phyloP scores from a whole-genome alignment of 1,139 yeast genomes.

The Spathaspora sp. region DNA sequence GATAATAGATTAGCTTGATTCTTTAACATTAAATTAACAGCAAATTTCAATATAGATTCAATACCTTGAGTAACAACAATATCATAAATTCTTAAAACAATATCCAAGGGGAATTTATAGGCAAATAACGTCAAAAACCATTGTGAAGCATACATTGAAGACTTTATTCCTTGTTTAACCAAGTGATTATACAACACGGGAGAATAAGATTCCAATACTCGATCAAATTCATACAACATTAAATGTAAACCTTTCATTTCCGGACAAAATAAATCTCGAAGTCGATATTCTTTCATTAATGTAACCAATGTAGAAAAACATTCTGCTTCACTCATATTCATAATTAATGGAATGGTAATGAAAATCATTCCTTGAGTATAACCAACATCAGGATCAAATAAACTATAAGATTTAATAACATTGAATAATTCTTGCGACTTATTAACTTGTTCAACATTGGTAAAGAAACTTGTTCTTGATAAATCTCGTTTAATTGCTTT shows the following conservation, averaged over 20 bases:
- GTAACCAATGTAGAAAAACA: slow-evolving; percentile 79
- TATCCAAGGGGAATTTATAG: slow-evolving; percentile 83
- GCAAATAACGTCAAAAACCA: slow-evolving; percentile 96
- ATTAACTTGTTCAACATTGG: slow-evolving; percentile 53
- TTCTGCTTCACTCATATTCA: slow-evolving; percentile 82
- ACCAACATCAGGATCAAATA: slow-evolving; percentile 91
- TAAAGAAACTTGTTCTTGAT: slow-evolving; percentile 78
- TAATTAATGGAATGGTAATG: slow-evolving; percentile 76
- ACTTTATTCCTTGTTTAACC: slow-evolving; percentile 77
- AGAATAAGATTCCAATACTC: slow-evolving; percentile 66
- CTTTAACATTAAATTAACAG: slow-evolving; percentile 70
- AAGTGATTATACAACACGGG: slow-evolving; percentile 76
- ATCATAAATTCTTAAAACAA: slow-evolving; percentile 82
- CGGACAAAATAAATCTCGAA: slow-evolving; percentile 75
- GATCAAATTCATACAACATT: slow-evolving; percentile 83
- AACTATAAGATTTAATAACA: slow-evolving; percentile 79
- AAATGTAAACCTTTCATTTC: slow-evolving; percentile 94
- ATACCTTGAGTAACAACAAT: slow-evolving; percentile 85
- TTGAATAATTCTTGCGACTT: slow-evolving; percentile 61
- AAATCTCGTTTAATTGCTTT: slow-evolving; percentile 79
- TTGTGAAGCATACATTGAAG: slow-evolving; percentile 94
- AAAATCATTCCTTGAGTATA: slow-evolving; percentile 98
- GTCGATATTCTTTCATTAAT: slow-evolving; percentile 79
- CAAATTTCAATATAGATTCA: slow-evolving; percentile 79
- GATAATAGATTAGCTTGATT: slow-evolving; percentile 60